Evolutionary conservation across 2,329 filamentous ascomycete species (phyloP).

Genomic region (Diaporthe sp.): DNA sequence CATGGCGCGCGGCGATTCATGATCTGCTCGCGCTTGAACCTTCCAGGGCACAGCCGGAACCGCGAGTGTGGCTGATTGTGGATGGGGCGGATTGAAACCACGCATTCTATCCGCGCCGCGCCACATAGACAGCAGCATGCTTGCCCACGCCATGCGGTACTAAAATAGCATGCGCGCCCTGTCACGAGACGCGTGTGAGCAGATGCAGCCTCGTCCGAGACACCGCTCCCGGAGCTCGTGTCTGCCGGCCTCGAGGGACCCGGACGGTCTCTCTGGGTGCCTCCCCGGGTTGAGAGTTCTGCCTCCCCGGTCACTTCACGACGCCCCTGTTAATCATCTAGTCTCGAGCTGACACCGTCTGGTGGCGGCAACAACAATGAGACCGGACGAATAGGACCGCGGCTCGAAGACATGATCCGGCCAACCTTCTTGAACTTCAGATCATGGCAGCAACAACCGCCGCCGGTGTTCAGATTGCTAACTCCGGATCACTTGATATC

Average conservation of each 20-base stretch:
- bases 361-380: constrained; percentile 6
- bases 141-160: constrained; percentile 1
- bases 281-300: neutral
- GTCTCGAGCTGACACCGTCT: neutral
- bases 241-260: neutral
- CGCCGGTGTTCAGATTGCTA: neutral
- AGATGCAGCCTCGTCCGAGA: constrained; percentile 20
- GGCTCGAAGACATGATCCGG: neutral
- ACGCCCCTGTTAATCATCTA: neutral
- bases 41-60: constrained; percentile 1
- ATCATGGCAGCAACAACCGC: neutral
- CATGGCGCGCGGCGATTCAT: constrained; percentile 23
- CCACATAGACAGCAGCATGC: neutral
- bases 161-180: constrained; percentile 13
- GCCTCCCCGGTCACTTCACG: neutral
- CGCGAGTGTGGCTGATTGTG: neutral
- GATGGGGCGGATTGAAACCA: neutral
- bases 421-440: neutral
- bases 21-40: neutral
- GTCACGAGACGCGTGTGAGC: neutral
- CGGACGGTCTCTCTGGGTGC: neutral
- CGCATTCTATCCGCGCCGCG: constrained; percentile 3
- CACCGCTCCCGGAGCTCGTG: neutral
- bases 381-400: neutral
- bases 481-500: neutral